Conservation (phyloP, 805 yeast species). For the Myxozyma nipponensis region DNA sequence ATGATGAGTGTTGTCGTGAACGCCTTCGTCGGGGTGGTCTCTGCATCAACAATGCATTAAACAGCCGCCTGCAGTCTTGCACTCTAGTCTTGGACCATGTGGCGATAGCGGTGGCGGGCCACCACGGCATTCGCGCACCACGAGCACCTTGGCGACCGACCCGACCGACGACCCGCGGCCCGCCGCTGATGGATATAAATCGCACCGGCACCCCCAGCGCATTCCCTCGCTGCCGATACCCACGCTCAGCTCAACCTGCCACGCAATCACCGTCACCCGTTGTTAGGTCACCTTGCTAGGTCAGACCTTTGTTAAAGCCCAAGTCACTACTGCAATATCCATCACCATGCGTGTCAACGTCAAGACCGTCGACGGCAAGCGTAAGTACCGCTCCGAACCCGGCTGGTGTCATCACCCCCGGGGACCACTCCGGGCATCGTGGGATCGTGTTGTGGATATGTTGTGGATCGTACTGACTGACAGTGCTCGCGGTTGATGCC, state of each 20-base stretch:
- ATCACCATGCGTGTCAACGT: constrained; percentile 19
- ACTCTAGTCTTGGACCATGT: too few species aligned
- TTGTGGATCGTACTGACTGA: neutral
- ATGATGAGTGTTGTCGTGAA: too few species aligned
- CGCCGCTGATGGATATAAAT: neutral
- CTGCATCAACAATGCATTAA: too few species aligned
- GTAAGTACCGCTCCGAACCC: constrained; percentile 5
- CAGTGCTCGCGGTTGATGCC: constrained; percentile 17
- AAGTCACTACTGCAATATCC: too few species aligned
- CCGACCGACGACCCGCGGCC: neutral
- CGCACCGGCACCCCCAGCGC: neutral
- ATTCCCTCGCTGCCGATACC: too few species aligned
- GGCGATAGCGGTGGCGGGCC: too few species aligned
- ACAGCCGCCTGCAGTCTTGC: too few species aligned
- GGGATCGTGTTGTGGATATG: neutral
- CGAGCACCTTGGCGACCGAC: too few species aligned
- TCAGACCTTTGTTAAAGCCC: too few species aligned
- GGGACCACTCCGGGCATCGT: neutral
- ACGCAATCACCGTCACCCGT: neutral
- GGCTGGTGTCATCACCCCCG: neutral
- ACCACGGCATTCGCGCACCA: too few species aligned
- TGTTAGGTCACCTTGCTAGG: neutral
- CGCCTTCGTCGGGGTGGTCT: too few species aligned
- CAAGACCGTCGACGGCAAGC: constrained; percentile 26
- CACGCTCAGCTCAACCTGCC: too few species aligned